These are phyloP conservation scores for Fusarium sp. DNA, from an alignment of 2,329 filamentous ascomycete species.

Conservation along the genomic window DNA sequence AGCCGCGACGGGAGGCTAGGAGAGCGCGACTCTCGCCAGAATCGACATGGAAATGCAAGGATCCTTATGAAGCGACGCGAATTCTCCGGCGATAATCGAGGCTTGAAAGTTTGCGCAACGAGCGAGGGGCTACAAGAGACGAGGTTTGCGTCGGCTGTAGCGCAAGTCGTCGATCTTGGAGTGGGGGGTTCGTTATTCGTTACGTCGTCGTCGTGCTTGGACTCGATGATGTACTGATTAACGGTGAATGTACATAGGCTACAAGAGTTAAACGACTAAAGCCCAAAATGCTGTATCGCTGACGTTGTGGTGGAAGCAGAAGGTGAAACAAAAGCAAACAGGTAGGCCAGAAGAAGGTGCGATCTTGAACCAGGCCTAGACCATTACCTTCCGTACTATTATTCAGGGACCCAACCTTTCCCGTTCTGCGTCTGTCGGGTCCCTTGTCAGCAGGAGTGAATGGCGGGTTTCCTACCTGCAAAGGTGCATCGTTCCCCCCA, in stretches of 20 bases:
- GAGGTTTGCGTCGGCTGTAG: conserved; percentile 22
- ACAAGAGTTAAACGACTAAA: background rate
- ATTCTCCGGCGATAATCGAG: conserved; percentile 24
- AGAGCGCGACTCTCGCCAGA: conserved; percentile 9
- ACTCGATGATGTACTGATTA: background rate
- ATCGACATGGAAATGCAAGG: conserved; percentile 38
- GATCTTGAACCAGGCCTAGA: conserved; percentile 27
- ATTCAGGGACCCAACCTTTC: conserved; percentile 38
- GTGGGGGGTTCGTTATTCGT: background rate
- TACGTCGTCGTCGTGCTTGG: background rate
- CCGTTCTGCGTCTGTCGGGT: conserved; percentile 3
- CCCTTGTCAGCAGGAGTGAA: conserved; percentile 34
- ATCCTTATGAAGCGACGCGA: conserved; percentile 15
- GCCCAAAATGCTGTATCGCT: background rate
- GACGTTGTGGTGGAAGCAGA: conserved; percentile 26
- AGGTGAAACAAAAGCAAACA: conserved; percentile 27
- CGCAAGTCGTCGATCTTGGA: conserved; percentile 14
- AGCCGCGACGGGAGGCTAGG: conserved; percentile 39
- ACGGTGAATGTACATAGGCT: background rate
- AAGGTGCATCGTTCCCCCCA: conserved; percentile 34
- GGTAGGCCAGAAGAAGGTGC: conserved; percentile 3
- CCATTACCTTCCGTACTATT: background rate
- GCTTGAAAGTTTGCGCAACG: conserved; percentile 28
- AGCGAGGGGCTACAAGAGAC: conserved; percentile 15
- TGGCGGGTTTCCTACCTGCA: conserved; percentile 28